These are phyloP conservation scores for Tuber calosporum DNA, from an alignment of 495 filamentous ascomycete genomes.

Conservation along the genomic window DNA sequence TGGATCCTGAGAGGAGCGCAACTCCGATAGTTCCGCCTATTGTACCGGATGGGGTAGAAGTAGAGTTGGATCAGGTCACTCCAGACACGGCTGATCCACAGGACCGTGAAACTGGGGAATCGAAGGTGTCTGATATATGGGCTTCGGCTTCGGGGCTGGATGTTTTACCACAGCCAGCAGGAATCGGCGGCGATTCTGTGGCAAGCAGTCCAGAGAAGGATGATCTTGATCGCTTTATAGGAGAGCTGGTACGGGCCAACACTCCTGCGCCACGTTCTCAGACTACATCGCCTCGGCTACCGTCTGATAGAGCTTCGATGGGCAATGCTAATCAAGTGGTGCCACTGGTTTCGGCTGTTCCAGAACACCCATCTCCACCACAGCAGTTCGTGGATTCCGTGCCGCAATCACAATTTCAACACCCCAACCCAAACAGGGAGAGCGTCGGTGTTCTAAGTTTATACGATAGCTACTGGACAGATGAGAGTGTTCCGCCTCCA, in stretches of 20 bases:
- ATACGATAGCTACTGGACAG: constrained; percentile 38
- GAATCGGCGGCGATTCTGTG: not conserved
- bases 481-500: constrained; percentile 17
- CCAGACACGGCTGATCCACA: constrained; percentile 10
- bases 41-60: constrained; percentile 11
- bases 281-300: not conserved
- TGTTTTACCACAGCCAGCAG: not conserved
- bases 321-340: not conserved
- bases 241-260: constrained; percentile 23
- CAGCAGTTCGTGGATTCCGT: constrained; percentile 6
- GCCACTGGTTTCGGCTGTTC: not conserved
- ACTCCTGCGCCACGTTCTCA: constrained; percentile 3
- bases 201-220: constrained; percentile 11
- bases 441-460: constrained; percentile 34
- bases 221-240: constrained; percentile 26
- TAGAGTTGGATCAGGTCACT: constrained; percentile 29
- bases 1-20: constrained; percentile 16
- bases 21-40: constrained; percentile 15
- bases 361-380: constrained; percentile 7
- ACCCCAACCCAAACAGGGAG: constrained; percentile 17
- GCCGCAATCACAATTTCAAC: constrained; percentile 4
- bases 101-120: constrained; percentile 1
- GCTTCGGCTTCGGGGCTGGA: not conserved
- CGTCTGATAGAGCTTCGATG: not conserved
- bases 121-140: constrained; percentile 8